Base-by-base conservation (phyloP, 345 rosid species). In the Eucalyptus sp. region DNA sequence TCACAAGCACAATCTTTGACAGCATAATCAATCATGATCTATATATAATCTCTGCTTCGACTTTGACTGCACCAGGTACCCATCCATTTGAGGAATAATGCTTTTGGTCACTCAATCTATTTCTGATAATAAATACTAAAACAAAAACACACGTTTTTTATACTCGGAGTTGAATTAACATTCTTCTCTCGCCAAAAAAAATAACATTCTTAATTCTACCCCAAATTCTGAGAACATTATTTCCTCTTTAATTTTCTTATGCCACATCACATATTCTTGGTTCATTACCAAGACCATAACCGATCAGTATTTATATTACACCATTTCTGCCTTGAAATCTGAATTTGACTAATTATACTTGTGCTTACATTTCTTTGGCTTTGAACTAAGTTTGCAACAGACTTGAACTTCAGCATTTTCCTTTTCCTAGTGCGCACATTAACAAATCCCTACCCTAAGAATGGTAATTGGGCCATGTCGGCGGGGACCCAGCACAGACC, bases 401-500 rank as follows among this genome's bases (percentile, higher is more conserved):
- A 7, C 58, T 52, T 52, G 24, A 18, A 52, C 58, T 24, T 56
- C 13, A 20, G 29, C 62, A 56, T 20, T 56, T 24, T 52, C 24
- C 62, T 56, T 56, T 56, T 56, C 29, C 11, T 0, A 10, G 24
- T 22, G 24, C 5, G 62, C 27, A 56, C 62, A 56, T 56, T 56
- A 56, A 56, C 25, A 56, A 20, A 22, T 52, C 58, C 58, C 24
- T 7, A 56, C 62, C 62, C 62, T 56, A 56, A 24, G 29, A 56
- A 20, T 20, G 0, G 62, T 20, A 56, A 56, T 9, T 56, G 29
- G 62, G 62, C 62, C 62, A 56, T 56, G 29, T 22, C 11, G 5
- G 58, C 25, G 0, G 4, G 0, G 58, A 52, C 25, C 58, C 4
- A 7, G 10, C 58, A 20, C 1, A 7, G 4, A 52, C 58, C 25